These are phyloP conservation scores for Rhododendron kiyosumense DNA, from an alignment of 148 eudicot genomes.

Conservation along the genomic window DNA sequence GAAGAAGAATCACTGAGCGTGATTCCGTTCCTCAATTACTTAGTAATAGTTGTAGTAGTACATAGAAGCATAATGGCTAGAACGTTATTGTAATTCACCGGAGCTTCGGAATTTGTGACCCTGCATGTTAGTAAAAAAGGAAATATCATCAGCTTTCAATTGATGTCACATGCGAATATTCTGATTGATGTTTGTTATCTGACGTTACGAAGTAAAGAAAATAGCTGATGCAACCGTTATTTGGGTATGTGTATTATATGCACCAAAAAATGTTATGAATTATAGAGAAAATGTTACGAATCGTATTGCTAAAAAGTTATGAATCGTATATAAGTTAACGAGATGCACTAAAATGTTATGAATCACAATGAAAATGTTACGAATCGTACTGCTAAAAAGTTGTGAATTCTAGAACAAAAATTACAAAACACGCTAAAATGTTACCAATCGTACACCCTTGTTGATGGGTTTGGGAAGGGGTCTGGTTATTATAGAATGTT, in stretches of 20 bases:
- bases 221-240: not conserved
- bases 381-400: no score
- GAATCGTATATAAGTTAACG: no score
- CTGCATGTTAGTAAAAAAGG: constrained; percentile 32
- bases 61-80: constrained; percentile 1
- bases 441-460: no score
- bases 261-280: no score
- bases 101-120: constrained; percentile 39
- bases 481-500: no score
- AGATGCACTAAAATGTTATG: no score
- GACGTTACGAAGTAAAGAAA: not conserved
- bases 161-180: not conserved
- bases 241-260: no score
- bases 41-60: not conserved
- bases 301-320: no score
- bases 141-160: not conserved
- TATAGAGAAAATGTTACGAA: no score
- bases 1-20: not conserved
- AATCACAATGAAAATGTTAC: no score
- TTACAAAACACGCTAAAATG: no score
- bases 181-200: not conserved
- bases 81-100: constrained; percentile 2
- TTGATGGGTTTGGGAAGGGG: not conserved
- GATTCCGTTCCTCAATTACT: not conserved
- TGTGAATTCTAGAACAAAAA: no score